Evolutionary conservation across 192 early-diverging fungal species (phyloP).

Genomic region (Powellomyces hirtus): DNA sequence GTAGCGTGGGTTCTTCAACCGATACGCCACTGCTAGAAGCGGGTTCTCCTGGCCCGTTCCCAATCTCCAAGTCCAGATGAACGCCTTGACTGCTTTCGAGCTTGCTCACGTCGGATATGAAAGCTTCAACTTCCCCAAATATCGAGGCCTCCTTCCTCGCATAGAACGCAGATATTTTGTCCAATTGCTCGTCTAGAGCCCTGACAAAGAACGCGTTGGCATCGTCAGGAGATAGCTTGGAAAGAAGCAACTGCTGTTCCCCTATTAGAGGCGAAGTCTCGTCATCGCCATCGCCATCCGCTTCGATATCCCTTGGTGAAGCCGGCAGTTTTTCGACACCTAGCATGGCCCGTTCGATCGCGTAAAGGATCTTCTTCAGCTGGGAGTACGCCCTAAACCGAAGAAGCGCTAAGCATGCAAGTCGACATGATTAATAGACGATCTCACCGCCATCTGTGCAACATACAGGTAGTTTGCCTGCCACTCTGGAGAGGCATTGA

Average conservation of each 20-base stretch:
- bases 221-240: conserved; percentile 19
- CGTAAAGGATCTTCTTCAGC: conserved; percentile 53
- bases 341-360: conserved; percentile 45
- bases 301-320: conserved; percentile 38
- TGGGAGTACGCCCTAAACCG: conserved; percentile 35
- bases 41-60: neutral
- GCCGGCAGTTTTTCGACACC: conserved; percentile 32
- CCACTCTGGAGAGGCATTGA: conserved; percentile 79
- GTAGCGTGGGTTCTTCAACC: neutral
- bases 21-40: neutral
- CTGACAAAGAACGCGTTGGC: conserved; percentile 56
- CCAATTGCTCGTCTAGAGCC: conserved; percentile 79
- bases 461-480: conserved; percentile 43
- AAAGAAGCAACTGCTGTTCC: conserved; percentile 12
- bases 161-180: conserved; percentile 83
- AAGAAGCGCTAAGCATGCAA: neutral
- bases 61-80: neutral
- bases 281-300: neutral
- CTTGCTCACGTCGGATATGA: conserved; percentile 54
- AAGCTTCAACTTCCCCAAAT: conserved; percentile 59
- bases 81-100: conserved; percentile 24
- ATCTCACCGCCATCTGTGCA: too few relatives aligned
- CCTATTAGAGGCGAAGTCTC: conserved; percentile 30
- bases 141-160: conserved; percentile 78
- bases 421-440: neutral